Evolutionary conservation across 2,329 filamentous ascomycete species (phyloP), one percentile per base, ranked within the genome.

Genomic region (Botrytis hyacinthi): DNA sequence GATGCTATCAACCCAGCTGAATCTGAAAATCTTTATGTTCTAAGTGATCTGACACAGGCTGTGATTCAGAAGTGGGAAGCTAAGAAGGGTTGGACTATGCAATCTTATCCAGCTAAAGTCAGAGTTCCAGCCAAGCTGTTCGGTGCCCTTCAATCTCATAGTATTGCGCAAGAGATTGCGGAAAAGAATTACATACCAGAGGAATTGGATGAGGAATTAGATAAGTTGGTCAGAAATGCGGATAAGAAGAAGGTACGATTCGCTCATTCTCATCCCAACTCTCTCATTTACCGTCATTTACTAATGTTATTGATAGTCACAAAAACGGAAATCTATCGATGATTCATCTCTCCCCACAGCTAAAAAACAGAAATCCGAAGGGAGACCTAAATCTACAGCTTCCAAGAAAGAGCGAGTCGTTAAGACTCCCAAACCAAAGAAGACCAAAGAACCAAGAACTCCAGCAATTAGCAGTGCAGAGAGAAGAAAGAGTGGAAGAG

Each of bases 1-100:
- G 96, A 99, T 81, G 92, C 89, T 20, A 89, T 98, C 74, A 87
- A 88, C 37, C 87, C 89, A 0, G 84, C 87, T 1, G 86, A 87
- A 74, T 93, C 91, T 78, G 90, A 94, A 73, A 90, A 91, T 75
- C 86, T 99, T 0, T 97, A 98, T 81, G 90, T 95, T 9, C 84
- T 99, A 54, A 95, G 93, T 70, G 96, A 99, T 82, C 87, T 99
- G 16, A 90, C 95, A 0, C 93, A 96, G 82, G 88, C 91, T 4
- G 87, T 95, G 20, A 92, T 98, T 74, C 89, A 93, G 66, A 91
- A 92, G 77, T 99, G 93, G 86, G 93, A 96, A 81, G 94, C 97
- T 76, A 88, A 91, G 77, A 93, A 93, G 80, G 91, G 91, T 60
- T 98, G 95, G 91, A 91, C 89, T 60, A 91, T 98, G 80, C 92